These are phyloP conservation scores for Neurospora tetraspora DNA, from an alignment of 495 filamentous ascomycete species.

Conservation along the genomic window DNA sequence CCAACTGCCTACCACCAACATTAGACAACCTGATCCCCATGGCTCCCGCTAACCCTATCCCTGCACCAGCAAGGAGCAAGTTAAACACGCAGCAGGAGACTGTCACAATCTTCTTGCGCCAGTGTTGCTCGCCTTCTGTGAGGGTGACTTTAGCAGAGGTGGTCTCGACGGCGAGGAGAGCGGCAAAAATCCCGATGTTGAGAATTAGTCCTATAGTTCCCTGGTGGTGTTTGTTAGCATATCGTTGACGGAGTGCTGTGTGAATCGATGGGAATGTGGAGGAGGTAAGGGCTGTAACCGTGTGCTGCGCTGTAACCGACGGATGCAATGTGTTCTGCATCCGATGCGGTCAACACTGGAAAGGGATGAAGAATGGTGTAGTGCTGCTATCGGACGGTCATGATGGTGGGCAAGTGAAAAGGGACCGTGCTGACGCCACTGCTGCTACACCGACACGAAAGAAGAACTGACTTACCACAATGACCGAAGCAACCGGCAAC, in stretches of 20 bases:
- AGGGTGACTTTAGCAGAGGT: constrained; percentile 8
- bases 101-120: constrained; percentile 19
- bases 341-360: background rate
- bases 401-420: background rate
- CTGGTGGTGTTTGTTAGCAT: background rate
- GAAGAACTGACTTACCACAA: background rate
- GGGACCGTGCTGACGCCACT: background rate
- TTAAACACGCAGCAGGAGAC: constrained; percentile 19
- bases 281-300: background rate
- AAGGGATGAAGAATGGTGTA: background rate
- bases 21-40: constrained; percentile 10
- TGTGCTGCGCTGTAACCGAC: background rate
- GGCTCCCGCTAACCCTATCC: constrained; percentile 11
- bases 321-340: background rate
- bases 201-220: constrained; percentile 14
- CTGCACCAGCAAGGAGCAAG: constrained; percentile 16
- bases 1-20: background rate
- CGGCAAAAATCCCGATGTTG: constrained; percentile 14
- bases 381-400: background rate
- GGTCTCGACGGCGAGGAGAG: constrained; percentile 13
- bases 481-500: background rate
- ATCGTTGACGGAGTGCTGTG: too few species aligned
- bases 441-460: background rate
- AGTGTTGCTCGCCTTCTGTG: constrained; percentile 24
- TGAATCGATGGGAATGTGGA: background rate